Base-by-base conservation (phyloP, 1,139 yeast species). In the Yamadazyma sp. region DNA sequence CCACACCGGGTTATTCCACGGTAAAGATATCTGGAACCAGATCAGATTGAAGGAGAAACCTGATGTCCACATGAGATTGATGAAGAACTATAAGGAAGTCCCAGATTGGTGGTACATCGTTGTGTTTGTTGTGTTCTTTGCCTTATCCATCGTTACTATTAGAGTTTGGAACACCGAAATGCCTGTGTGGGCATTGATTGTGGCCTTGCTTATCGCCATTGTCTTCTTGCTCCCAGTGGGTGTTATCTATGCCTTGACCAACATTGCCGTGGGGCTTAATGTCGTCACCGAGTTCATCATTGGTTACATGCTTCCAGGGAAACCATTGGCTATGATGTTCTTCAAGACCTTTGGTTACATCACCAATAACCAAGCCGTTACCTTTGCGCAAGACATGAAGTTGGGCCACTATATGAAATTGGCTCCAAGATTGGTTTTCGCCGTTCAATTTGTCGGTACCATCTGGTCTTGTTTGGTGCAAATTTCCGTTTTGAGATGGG, bases 81-180 rank as follows among this genome's bases (percentile, higher is more conserved):
- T 82, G 85, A 65, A 63, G 44, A 60, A 63, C 31, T 83, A 82
- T 59, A 72, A 65, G 38, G 80, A 76, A 49, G 79, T 75, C 23
- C 89, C 89, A 25, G 80, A 74, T 45, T 81, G 87, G 87, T 79
- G 87, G 84, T 83, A 67, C 53, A 54, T 53, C 1, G 51, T 72
- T 27, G 67, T 78, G 5, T 75, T 81, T 54, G 45, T 69, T 17
- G 46, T 60, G 22, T 66, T 68, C 47, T 69, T 71, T 44, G 76
- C 60, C 25, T 43, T 69, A 47, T 58, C 75, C 7, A 57, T 71
- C 43, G 75, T 60, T 20, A 65, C 72, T 24, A 51, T 64, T 33
- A 56, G 64, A 53, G 70, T 53, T 17, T 69, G 72, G 72, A 46
- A 59, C 38, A 83, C 76, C 18, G 67, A 71, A 49, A 58, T 69